These are phyloP conservation scores for Chlorencoelia australis DNA, from an alignment of 2,329 filamentous ascomycete species.

Conservation along the genomic window DNA sequence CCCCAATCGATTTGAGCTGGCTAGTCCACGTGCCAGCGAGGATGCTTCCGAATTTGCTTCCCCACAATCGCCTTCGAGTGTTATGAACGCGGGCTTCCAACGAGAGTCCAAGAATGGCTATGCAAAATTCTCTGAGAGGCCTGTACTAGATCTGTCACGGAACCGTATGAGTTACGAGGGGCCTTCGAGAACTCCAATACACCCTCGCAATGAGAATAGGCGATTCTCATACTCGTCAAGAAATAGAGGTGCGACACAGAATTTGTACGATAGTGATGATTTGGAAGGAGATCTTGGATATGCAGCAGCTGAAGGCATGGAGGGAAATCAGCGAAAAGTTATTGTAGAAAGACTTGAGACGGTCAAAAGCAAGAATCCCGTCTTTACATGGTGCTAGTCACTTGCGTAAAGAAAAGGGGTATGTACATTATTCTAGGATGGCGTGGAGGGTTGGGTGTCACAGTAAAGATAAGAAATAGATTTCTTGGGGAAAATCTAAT, in stretches of 20 bases:
- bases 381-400: constrained; percentile 98
- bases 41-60: constrained; percentile 15
- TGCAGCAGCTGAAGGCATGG: constrained; percentile 86
- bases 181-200: constrained; percentile 18
- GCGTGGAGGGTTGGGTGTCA: constrained; percentile 3
- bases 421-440: constrained; percentile 5
- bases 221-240: constrained; percentile 32
- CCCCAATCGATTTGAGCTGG: constrained; percentile 64
- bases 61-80: constrained; percentile 13
- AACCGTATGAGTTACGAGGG: constrained; percentile 28
- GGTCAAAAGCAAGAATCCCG: constrained; percentile 88
- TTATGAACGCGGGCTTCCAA: constrained; percentile 9
- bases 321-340: constrained; percentile 82
- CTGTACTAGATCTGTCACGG: constrained; percentile 17
- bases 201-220: constrained; percentile 14
- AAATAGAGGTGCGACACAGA: constrained; percentile 25
- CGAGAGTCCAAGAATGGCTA: constrained; percentile 15
- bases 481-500: constrained; percentile 8
- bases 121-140: constrained; percentile 23
- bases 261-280: constrained; percentile 58
- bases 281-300: constrained; percentile 90
- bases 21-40: constrained; percentile 30
- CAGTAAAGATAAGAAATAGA: constrained; percentile 4
- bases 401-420: constrained; percentile 1
- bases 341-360: constrained; percentile 95